Base-by-base conservation (phyloP, 148 eudicot species). In the Chenopodium album region DNA sequence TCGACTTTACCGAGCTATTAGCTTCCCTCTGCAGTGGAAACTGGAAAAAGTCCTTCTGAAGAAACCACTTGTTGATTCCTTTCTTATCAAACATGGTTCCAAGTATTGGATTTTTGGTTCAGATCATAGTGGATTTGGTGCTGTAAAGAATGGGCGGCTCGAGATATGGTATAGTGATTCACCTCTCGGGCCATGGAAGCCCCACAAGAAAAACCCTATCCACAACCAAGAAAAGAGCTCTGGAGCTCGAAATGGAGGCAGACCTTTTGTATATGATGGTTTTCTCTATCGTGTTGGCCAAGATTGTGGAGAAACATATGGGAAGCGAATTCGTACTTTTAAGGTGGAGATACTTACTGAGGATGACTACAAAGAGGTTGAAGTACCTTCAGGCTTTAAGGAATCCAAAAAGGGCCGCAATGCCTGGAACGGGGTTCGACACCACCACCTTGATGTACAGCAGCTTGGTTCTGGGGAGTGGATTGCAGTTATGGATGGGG, bases 91-190 rank as follows among this genome's bases (percentile, higher is more conserved):
- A 54, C 81, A 91, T 48, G 88, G 85, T 44, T 85, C 89, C 14
- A 96, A 84, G 69, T 96, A 84, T 80, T 96, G 99, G 99, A 89
- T 96, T 71, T 91, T 96, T 77, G 99, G 99, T 63, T 94, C 99
- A 16, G 98, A 92, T 84, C 97, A 90, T 78, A 92, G 90, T 67
- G 88, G 92, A 46, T 87, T 94, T 62, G 94, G 97, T 50, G 84
- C 94, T 59, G 84, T 75, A 75, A 94, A 90, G 80, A 92, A 94
- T 73, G 99, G 99, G 19, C 90, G 90, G 79, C 95, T 96, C 9
- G 97, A 94, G 83, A 96, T 96, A 82, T 96, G 97, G 97, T 82
- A 90, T 82, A 90, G 99, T 78, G 86, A 75, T 83, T 90, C 99
- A 13, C 99, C 99, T 22, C 85, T 92, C 14, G 99, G 99, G 64